Conservation (phyloP, 2,329 filamentous ascomycete species). For the Erysiphe neolycopersici region DNA sequence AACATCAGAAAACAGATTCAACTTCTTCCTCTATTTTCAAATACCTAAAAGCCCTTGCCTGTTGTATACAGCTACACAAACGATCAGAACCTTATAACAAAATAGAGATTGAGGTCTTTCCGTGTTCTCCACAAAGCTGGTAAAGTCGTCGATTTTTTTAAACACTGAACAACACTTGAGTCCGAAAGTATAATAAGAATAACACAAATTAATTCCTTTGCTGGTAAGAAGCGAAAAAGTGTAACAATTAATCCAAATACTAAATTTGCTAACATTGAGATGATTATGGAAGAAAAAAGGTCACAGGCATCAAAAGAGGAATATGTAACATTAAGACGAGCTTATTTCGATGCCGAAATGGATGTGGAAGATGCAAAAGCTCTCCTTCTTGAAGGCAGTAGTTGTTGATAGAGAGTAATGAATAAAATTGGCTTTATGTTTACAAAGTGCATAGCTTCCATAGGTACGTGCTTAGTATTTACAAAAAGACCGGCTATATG, state of each 20-base stretch:
- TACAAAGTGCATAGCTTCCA: too few species aligned
- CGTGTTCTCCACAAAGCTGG: not conserved
- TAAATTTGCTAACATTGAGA: not conserved
- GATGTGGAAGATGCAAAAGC: too few species aligned
- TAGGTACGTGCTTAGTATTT: too few species aligned
- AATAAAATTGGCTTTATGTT: too few species aligned
- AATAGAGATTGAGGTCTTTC: too few species aligned
- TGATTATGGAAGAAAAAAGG: not conserved
- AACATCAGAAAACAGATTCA: too few species aligned
- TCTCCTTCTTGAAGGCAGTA: too few species aligned
- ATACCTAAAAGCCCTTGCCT: not conserved
- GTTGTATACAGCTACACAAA: not conserved
- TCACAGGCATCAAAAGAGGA: not conserved
- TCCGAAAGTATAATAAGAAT: not conserved
- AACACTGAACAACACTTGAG: not conserved
- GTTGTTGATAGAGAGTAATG: too few species aligned
- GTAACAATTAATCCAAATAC: not conserved
- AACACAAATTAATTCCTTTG: too few species aligned
- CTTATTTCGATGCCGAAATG: not conserved
- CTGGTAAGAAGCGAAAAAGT: not conserved
- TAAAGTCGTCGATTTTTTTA: not conserved
- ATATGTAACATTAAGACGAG: not conserved
- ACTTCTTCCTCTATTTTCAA: too few species aligned
- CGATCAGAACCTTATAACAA: not conserved
- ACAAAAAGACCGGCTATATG: too few species aligned